A percentile compares a stretch with the other conserved stretches of the same genome.
Evolutionary conservation across 371 early-diverging fungal genomes (phyloP).

Genomic region (Chytridium lagenaria): DNA sequence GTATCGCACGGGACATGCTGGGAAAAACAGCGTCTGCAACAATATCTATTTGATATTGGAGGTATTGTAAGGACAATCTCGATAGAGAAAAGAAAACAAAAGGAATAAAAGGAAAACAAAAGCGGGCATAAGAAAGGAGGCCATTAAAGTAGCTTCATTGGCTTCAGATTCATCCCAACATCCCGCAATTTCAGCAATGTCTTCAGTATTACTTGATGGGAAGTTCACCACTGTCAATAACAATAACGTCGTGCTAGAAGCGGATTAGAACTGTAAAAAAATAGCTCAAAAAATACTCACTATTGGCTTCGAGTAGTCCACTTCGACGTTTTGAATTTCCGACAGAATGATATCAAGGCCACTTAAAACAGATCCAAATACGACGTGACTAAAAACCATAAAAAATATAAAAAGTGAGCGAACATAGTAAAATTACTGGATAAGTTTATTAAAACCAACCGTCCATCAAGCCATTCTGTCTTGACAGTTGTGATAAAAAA

Average conservation of each 20-base stretch:
- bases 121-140: not conserved
- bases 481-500: conserved; percentile 80
- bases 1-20: too few relatives aligned
- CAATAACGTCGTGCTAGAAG: not conserved
- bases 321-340: conserved; percentile 47
- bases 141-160: not conserved
- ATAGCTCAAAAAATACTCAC: not conserved
- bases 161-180: not conserved
- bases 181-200: not conserved
- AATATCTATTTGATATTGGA: too few relatives aligned
- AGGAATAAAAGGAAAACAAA: not conserved
- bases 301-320: conserved; percentile 18
- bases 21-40: too few relatives aligned
- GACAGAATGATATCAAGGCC: conserved; percentile 75
- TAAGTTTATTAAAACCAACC: conserved; percentile 81
- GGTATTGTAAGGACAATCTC: too few relatives aligned
- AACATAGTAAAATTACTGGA: not conserved
- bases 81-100: not conserved
- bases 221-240: conserved; percentile 6
- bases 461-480: conserved; percentile 65
- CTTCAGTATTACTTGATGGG: not conserved
- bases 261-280: not conserved
- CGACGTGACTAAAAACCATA: conserved; percentile 74
- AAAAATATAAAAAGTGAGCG: not conserved
- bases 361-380: conserved; percentile 85